Evolutionary conservation across 2,329 filamentous ascomycete species (phyloP).

Genomic region (Fusarium redolens): DNA sequence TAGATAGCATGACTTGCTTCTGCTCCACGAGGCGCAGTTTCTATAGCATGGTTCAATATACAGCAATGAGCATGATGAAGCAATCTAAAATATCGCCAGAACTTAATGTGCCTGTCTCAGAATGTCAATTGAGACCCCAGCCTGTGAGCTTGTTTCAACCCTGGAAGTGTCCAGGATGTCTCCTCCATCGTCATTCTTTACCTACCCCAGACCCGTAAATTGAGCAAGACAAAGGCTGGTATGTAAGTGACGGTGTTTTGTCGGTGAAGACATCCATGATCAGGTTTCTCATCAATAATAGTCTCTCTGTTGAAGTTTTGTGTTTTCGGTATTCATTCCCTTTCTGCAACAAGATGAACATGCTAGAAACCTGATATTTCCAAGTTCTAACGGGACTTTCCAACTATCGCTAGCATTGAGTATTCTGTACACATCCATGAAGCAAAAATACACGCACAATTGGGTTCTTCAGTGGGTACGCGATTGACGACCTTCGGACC

Average conservation of each 20-base stretch:
- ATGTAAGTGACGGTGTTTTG: conserved; percentile 34
- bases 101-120: background rate
- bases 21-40: background rate
- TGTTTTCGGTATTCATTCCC: background rate
- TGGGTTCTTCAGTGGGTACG: conserved; percentile 29
- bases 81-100: conserved; percentile 13
- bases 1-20: conserved; percentile 3
- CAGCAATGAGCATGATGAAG: conserved; percentile 16
- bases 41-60: background rate
- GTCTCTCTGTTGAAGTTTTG: background rate
- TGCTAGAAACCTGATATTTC: conserved; percentile 21
- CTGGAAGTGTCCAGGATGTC: conserved; percentile 15
- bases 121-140: conserved; percentile 27
- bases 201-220: conserved; percentile 40
- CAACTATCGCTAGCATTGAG: conserved; percentile 10
- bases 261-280: conserved; percentile 26
- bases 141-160: conserved; percentile 39
- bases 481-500: conserved; percentile 32
- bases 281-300: background rate
- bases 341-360: background rate
- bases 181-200: conserved; percentile 27
- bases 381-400: conserved; percentile 18
- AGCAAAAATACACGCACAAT: conserved; percentile 14
- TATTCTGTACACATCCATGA: conserved; percentile 31
- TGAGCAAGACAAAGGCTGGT: conserved; percentile 35